These are phyloP conservation scores for Scopulariopsis brevicaulis DNA, from an alignment of 2,329 filamentous ascomycete species.

Conservation along the genomic window DNA sequence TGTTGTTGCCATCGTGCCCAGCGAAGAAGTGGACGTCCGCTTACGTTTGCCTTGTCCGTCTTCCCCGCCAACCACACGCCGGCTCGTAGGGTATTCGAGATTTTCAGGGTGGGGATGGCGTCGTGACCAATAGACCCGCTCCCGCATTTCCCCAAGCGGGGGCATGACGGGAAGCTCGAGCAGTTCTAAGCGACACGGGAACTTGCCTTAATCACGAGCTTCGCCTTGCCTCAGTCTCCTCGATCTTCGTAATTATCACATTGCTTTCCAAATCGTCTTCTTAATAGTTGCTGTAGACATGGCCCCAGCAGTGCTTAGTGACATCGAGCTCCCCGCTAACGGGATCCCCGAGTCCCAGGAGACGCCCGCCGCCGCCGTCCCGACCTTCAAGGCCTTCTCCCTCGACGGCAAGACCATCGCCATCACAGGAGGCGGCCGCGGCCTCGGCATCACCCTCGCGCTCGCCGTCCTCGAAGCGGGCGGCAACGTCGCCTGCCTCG, in stretches of 20 bases:
- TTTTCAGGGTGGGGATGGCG: neutral
- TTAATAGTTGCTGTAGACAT: neutral
- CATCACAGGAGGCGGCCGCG: slow-evolving; percentile 39
- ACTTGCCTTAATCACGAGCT: neutral
- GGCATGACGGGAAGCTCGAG: neutral
- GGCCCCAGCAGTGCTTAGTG: neutral
- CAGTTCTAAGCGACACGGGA: neutral
- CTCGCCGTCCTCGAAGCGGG: slow-evolving; percentile 35
- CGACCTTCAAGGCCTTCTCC: slow-evolving; percentile 23
- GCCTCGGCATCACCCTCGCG: slow-evolving; percentile 37
- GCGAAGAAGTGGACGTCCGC: neutral
- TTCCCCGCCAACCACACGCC: neutral
- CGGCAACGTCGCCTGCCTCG: slow-evolving; percentile 34
- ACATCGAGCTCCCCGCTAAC: neutral
- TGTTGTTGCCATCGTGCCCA: neutral
- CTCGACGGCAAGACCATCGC: slow-evolving; percentile 29
- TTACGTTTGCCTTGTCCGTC: neutral
- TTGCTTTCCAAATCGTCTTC: neutral
- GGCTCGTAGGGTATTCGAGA: neutral
- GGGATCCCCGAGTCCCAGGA: neutral
- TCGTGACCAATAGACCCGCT: neutral
- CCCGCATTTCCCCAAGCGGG: neutral
- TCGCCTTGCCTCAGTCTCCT: neutral
- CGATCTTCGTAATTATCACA: neutral
- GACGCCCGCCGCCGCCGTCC: neutral